Conservation (phyloP, 2,329 filamentous ascomycete species). For the Tolypocladium tundrense region DNA sequence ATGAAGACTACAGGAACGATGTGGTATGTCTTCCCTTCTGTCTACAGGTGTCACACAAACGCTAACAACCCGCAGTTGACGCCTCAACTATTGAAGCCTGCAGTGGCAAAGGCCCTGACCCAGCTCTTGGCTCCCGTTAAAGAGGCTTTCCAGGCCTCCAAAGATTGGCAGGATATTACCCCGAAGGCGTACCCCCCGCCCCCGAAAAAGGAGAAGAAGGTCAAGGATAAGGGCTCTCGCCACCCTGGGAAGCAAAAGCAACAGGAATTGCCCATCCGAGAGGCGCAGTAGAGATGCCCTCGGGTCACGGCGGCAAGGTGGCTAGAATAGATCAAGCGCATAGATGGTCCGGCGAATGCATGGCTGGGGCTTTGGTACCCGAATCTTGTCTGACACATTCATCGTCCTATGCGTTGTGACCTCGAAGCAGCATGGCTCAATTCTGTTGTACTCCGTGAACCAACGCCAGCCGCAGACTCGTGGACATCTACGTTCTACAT, state of each 20-base stretch:
- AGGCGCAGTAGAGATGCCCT: background rate
- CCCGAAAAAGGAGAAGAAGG: conserved; percentile 64
- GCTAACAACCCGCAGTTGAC: conserved; percentile 41
- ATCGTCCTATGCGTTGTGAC: background rate
- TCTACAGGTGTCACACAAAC: no score
- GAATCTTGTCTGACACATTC: background rate
- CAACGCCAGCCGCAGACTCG: background rate
- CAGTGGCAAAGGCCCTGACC: conserved; percentile 63
- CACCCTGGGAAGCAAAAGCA: conserved; percentile 36
- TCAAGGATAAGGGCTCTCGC: conserved; percentile 63
- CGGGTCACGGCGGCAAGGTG: background rate
- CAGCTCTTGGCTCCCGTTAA: conserved; percentile 70
- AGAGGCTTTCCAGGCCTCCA: conserved; percentile 55
- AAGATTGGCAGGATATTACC: conserved; percentile 65
- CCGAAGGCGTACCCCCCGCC: conserved; percentile 70
- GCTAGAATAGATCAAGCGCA: background rate
- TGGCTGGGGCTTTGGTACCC: background rate
- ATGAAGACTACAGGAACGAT: conserved; percentile 72
- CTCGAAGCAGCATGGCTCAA: background rate
- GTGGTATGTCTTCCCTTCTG: conserved; percentile 41
- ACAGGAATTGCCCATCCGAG: conserved; percentile 2
- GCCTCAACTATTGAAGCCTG: conserved; percentile 82
- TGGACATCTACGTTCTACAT: background rate
- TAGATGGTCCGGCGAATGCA: background rate
- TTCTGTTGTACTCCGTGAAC: background rate